Conservation (phyloP, 306 rosid species). For the Datisca glomerata region DNA sequence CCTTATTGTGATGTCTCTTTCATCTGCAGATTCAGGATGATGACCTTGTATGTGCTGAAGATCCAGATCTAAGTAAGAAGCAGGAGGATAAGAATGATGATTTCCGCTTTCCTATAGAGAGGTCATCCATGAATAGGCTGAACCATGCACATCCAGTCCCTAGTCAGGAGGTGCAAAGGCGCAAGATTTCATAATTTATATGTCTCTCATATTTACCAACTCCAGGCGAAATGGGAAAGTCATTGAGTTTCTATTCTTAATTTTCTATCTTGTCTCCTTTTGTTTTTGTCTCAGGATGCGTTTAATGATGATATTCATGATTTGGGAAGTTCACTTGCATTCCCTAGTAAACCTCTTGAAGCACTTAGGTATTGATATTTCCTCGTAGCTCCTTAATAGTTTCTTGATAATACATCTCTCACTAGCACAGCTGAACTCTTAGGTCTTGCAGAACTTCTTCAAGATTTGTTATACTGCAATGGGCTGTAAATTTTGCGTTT, state of each 20-base stretch:
- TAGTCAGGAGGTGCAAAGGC: slow-evolving; percentile 48
- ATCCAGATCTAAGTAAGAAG: slow-evolving; percentile 31
- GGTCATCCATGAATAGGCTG: slow-evolving; percentile 23
- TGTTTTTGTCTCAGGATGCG: slow-evolving; percentile 53
- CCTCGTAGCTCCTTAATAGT: neutral
- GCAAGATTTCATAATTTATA: too few species aligned
- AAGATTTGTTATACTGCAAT: too few species aligned
- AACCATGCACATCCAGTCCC: slow-evolving; percentile 39
- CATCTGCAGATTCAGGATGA: slow-evolving; percentile 81
- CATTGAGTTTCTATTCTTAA: too few species aligned
- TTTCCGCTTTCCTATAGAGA: slow-evolving; percentile 33
- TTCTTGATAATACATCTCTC: too few species aligned
- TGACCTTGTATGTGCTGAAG: slow-evolving; percentile 39
- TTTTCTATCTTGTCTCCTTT: neutral
- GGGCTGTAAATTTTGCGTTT: too few species aligned
- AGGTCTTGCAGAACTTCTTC: too few species aligned
- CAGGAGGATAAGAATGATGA: slow-evolving; percentile 26
- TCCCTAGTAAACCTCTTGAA: slow-evolving; percentile 37
- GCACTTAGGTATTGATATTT: slow-evolving; percentile 12
- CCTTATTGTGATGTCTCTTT: slow-evolving; percentile 13
- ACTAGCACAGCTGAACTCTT: too few species aligned
- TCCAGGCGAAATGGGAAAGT: too few species aligned
- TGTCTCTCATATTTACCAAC: too few species aligned
- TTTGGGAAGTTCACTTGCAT: slow-evolving; percentile 77
- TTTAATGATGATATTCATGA: slow-evolving; percentile 51